Percentiles rank a stretch among this genome's conserved stretches.
Evolutionary conservation across 306 rosid genomes (phyloP).

Genomic region (Dryas alaskensis): DNA sequence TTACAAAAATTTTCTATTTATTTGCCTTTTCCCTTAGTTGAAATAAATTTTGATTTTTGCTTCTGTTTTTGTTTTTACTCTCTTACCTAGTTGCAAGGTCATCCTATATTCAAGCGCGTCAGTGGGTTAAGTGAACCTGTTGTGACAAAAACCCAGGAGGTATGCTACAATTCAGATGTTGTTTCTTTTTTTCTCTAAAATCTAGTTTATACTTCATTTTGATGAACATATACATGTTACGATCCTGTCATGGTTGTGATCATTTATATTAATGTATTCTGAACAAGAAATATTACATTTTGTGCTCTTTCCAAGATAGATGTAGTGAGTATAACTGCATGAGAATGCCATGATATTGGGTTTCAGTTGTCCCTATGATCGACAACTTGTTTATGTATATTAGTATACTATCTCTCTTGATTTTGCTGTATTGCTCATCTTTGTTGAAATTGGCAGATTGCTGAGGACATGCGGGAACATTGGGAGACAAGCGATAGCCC

Average conservation of each 20-base stretch:
- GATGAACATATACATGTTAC: not conserved
- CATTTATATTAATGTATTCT: not conserved
- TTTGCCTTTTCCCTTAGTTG: constrained; percentile 6
- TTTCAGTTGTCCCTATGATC: not conserved
- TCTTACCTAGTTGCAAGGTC: constrained; percentile 53
- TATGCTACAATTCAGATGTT: constrained; percentile 32
- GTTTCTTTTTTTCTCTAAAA: constrained; percentile 14
- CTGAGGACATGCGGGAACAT: constrained; percentile 74
- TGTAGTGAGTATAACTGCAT: not conserved
- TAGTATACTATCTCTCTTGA: constrained; percentile 7
- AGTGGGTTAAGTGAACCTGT: constrained; percentile 64
- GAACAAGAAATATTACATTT: not conserved
- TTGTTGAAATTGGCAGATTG: constrained; percentile 61
- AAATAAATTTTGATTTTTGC: not conserved
- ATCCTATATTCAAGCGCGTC: constrained; percentile 58
- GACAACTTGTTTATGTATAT: constrained; percentile 1
- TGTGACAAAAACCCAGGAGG: constrained; percentile 76
- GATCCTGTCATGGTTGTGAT: not conserved
- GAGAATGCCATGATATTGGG: not conserved
- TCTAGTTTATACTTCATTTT: not conserved
- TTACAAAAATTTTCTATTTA: constrained; percentile 4
- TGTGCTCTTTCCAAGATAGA: not conserved
- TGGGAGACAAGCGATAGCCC: constrained; percentile 78
- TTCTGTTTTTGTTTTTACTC: constrained; percentile 3
- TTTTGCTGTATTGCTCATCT: constrained; percentile 18